Conservation (phyloP, 192 early-diverging fungal species). For the Hyaloraphidium curvatum region DNA sequence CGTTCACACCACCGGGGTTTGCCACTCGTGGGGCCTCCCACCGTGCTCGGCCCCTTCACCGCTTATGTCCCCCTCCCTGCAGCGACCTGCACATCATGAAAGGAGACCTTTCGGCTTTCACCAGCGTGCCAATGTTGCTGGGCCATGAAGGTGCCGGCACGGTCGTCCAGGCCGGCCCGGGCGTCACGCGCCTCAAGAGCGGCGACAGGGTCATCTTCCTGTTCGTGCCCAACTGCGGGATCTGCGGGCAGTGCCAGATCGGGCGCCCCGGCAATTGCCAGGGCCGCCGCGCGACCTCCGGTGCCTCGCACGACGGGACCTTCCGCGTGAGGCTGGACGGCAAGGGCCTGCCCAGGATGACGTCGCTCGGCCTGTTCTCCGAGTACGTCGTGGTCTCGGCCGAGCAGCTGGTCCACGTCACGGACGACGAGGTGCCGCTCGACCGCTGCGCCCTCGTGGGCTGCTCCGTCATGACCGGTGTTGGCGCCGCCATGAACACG, state of each 20-base stretch:
- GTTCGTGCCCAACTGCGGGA: not conserved
- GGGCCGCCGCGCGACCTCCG: too few species aligned
- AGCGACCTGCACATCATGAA: not conserved
- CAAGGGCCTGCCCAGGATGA: too few species aligned
- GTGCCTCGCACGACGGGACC: too few species aligned
- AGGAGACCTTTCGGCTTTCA: too few species aligned
- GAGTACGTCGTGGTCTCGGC: not conserved
- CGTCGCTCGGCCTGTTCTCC: not conserved
- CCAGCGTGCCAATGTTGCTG: not conserved
- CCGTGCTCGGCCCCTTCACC: not conserved
- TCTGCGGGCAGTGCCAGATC: not conserved
- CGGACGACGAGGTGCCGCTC: not conserved
- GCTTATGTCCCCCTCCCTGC: not conserved
- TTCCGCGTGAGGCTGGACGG: too few species aligned
- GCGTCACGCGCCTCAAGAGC: not conserved
- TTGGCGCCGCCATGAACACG: constrained; percentile 81
- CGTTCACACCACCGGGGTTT: not conserved
- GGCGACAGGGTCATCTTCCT: not conserved
- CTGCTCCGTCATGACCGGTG: constrained; percentile 89
- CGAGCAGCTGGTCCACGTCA: not conserved
- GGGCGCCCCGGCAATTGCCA: too few species aligned
- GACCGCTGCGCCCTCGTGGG: constrained; percentile 43
- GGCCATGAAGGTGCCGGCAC: not conserved
- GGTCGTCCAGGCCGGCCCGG: not conserved
- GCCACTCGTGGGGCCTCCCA: not conserved